Evolutionary conservation across 345 rosid genomes (phyloP).

Genomic region (Salix purpurea): DNA sequence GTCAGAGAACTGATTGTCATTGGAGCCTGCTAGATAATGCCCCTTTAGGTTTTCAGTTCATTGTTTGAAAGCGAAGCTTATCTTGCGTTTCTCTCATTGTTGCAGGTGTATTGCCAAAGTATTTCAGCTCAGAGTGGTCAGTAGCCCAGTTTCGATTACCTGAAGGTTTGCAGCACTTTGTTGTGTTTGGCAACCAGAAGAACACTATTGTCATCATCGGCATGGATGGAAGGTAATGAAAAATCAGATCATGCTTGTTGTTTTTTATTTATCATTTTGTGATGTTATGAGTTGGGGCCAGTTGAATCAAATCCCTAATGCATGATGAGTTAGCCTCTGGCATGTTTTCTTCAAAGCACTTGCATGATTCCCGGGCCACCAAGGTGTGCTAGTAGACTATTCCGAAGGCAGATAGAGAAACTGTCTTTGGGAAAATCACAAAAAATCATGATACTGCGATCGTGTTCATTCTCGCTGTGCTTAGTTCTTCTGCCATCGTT

Average conservation of each 20-base stretch:
- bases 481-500: neutral
- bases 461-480: neutral
- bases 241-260: neutral
- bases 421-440: neutral
- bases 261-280: neutral
- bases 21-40: neutral
- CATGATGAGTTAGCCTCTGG: neutral
- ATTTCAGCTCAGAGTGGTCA: conserved; percentile 96
- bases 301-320: neutral
- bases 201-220: conserved; percentile 83
- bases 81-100: neutral
- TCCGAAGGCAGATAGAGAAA: neutral
- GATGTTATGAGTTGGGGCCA: neutral
- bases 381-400: neutral
- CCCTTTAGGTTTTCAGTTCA: neutral
- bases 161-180: conserved; percentile 66
- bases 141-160: conserved; percentile 81
- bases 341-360: neutral
- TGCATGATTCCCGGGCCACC: neutral
- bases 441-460: neutral
- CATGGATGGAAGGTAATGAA: conserved; percentile 82
- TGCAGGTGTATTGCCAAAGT: conserved; percentile 87
- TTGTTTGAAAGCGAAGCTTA: neutral
- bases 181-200: conserved; percentile 79
- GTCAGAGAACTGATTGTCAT: neutral